Conservation (phyloP, 331 rosid species). For the Malus hybrid region DNA sequence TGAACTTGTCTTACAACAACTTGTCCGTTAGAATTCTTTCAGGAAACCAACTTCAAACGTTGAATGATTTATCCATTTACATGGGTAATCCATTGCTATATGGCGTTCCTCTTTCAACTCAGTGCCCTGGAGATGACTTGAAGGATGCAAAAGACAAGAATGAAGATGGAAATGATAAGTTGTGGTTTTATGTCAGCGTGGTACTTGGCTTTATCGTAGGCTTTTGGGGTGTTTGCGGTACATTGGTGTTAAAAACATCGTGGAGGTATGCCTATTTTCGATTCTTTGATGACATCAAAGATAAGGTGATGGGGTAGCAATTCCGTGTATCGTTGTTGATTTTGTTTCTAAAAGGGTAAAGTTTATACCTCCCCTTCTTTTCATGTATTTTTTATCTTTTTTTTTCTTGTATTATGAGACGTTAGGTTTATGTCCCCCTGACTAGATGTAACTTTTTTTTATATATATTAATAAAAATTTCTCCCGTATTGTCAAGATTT, state of each 20-base stretch:
- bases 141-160: background rate
- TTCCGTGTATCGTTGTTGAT: too few relatives aligned
- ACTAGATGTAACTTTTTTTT: too few relatives aligned
- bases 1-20: conserved; percentile 11
- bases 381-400: too few relatives aligned
- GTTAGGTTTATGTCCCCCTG: too few relatives aligned
- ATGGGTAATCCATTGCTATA: background rate
- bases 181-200: background rate
- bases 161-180: background rate
- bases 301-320: background rate
- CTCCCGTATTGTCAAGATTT: too few relatives aligned
- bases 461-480: too few relatives aligned
- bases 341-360: too few relatives aligned
- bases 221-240: background rate
- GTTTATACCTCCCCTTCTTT: too few relatives aligned
- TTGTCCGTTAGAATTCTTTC: background rate
- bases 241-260: background rate
- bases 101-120: background rate
- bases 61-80: background rate
- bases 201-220: conserved; percentile 7
- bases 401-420: too few relatives aligned
- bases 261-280: conserved; percentile 5
- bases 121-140: background rate
- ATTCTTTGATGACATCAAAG: background rate
- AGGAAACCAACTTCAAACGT: conserved; percentile 1